phyloP scores from a whole-genome alignment of 106 monocot species.

The Triglochin maritima region DNA sequence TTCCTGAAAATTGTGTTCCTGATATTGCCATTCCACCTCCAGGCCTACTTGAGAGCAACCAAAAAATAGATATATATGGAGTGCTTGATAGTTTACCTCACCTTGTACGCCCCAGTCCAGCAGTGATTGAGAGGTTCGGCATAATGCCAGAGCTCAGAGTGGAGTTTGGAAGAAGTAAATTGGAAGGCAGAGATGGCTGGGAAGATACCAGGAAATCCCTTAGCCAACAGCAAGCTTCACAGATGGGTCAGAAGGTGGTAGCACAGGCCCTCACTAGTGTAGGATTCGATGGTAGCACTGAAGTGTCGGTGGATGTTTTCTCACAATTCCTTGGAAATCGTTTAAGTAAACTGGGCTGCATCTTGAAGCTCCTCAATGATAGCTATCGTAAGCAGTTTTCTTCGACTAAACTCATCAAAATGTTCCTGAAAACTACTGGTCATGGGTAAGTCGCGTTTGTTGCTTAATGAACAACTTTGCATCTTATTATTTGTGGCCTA shows the following conservation, averaged over 20 bases:
- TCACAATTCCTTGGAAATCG: conserved; percentile 50
- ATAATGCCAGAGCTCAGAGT: conserved; percentile 77
- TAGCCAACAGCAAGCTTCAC: conserved; percentile 57
- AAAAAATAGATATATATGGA: conserved; percentile 52
- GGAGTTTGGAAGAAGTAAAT: conserved; percentile 53
- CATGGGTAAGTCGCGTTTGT: conserved; percentile 56
- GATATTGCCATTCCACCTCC: conserved; percentile 46
- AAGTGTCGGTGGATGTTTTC: conserved; percentile 48
- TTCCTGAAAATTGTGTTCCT: conserved; percentile 81
- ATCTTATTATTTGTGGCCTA: too few species aligned
- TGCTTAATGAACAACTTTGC: neutral
- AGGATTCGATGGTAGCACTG: conserved; percentile 71
- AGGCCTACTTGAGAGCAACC: conserved; percentile 23
- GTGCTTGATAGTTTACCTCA: conserved; percentile 86
- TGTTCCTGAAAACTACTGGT: conserved; percentile 74
- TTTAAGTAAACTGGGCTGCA: conserved; percentile 64
- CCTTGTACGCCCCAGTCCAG: conserved; percentile 55
- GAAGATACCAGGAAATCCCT: conserved; percentile 41
- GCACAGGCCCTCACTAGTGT: conserved; percentile 31
- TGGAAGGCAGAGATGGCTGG: conserved; percentile 54
- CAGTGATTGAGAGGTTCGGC: conserved; percentile 98
- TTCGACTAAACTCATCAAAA: conserved; percentile 76
- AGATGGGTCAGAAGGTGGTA: conserved; percentile 39
- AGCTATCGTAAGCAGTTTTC: conserved; percentile 72
- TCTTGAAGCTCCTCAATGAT: conserved; percentile 68